Conservation (phyloP, 441 rosid species). For the Euphorbia schlechtendalii region DNA sequence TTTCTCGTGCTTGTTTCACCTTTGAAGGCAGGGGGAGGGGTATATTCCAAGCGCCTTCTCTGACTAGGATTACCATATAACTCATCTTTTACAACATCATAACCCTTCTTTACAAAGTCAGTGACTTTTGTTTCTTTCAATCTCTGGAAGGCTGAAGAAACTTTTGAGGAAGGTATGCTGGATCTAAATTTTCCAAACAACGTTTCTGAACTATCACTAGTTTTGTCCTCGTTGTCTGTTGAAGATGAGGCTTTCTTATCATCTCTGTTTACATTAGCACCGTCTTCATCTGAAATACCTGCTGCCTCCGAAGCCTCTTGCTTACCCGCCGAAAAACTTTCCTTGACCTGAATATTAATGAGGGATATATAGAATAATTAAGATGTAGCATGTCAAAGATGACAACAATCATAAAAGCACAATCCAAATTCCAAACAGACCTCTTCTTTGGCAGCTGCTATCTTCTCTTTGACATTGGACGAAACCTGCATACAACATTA, state of each 20-base stretch:
- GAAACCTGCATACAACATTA: conserved; percentile 52
- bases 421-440: conserved; percentile 27
- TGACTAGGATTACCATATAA: conserved; percentile 52
- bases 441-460: conserved; percentile 86
- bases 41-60: conserved; percentile 77
- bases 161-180: conserved; percentile 54
- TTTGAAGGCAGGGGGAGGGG: conserved; percentile 53
- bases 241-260: conserved; percentile 39
- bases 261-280: conserved; percentile 25
- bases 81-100: conserved; percentile 82
- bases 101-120: conserved; percentile 79
- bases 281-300: conserved; percentile 32
- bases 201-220: conserved; percentile 39
- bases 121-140: conserved; percentile 60
- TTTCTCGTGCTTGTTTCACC: conserved; percentile 77
- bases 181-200: conserved; percentile 62
- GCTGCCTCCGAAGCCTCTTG: conserved; percentile 40
- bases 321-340: conserved; percentile 45
- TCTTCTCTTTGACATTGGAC: conserved; percentile 61
- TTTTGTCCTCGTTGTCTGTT: conserved; percentile 35
- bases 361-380: neutral
- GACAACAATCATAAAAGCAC: neutral
- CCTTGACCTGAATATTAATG: conserved; percentile 60
- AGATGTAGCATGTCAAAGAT: neutral
- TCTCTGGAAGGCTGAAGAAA: conserved; percentile 52